phyloP scores from a whole-genome alignment of 2,329 filamentous ascomycete genomes.

The Ilyonectria destructans region DNA sequence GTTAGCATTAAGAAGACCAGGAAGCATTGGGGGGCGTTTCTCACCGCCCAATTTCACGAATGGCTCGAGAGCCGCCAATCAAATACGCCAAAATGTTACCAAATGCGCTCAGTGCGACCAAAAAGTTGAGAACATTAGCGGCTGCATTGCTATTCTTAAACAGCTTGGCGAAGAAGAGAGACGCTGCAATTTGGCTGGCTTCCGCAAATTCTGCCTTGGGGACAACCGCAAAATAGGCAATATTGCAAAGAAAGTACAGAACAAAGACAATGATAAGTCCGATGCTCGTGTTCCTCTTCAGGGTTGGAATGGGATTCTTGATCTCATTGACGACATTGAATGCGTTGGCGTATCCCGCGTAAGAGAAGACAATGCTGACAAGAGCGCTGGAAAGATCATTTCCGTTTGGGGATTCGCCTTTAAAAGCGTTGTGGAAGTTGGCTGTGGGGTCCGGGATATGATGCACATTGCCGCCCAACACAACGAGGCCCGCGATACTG shows the following conservation, averaged over 20 bases:
- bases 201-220: constrained; percentile 64
- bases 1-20: background rate
- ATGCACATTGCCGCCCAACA: constrained; percentile 61
- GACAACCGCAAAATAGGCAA: constrained; percentile 73
- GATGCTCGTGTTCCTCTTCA: constrained; percentile 65
- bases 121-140: constrained; percentile 70
- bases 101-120: constrained; percentile 71
- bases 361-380: constrained; percentile 73
- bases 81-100: constrained; percentile 72
- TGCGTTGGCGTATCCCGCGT: constrained; percentile 72
- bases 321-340: constrained; percentile 76
- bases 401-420: constrained; percentile 54
- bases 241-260: constrained; percentile 72
- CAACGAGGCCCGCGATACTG: constrained; percentile 73
- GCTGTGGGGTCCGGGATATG: constrained; percentile 50
- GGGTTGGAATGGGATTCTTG: constrained; percentile 71
- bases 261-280: constrained; percentile 67
- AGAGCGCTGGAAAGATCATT: constrained; percentile 63
- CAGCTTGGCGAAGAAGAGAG: constrained; percentile 72
- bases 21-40: background rate
- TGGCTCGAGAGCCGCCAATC: constrained; percentile 69
- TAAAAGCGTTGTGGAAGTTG: constrained; percentile 57
- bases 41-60: constrained; percentile 72
- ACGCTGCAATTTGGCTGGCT: constrained; percentile 69
- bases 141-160: constrained; percentile 62